These are phyloP conservation scores for Plectranthus barbatus DNA, from an alignment of 257 asterid genomes.

Conservation along the genomic window DNA sequence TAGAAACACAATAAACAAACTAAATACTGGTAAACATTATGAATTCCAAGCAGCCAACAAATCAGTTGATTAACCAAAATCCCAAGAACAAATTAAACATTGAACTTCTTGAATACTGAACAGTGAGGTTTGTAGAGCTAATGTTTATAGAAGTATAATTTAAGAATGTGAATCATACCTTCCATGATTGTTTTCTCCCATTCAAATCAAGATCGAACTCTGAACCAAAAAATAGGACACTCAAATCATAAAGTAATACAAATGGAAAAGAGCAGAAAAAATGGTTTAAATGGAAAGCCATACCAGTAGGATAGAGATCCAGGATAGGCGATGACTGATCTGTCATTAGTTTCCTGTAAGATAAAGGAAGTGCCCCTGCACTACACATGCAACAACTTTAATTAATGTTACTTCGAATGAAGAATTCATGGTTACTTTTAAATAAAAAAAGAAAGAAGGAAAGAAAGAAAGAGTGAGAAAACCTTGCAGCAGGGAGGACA, in stretches of 20 bases:
- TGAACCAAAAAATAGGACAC: conserved; percentile 13
- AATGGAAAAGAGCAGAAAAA: neutral
- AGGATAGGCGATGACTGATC: conserved; percentile 52
- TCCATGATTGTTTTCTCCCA: conserved; percentile 52
- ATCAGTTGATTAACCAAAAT: neutral
- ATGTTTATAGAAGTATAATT: neutral
- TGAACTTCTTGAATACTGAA: neutral
- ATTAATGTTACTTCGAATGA: conserved; percentile 7
- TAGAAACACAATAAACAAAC: neutral
- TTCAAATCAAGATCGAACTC: conserved; percentile 60
- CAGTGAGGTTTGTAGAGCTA: too few relatives aligned
- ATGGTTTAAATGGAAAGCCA: neutral
- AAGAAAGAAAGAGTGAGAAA: neutral
- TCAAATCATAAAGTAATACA: neutral
- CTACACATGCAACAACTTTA: conserved; percentile 23
- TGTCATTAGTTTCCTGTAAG: conserved; percentile 47
- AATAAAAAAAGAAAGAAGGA: too few relatives aligned
- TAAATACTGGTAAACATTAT: neutral
- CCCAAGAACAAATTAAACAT: neutral
- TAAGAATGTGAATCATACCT: conserved; percentile 26
- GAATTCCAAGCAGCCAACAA: neutral
- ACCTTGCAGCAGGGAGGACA: conserved; percentile 79
- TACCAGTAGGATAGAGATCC: conserved; percentile 63
- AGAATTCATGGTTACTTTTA: neutral
- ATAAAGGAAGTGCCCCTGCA: conserved; percentile 55